Conservation (phyloP, 2,329 filamentous ascomycete species). For the Xylariaceae sp. region DNA sequence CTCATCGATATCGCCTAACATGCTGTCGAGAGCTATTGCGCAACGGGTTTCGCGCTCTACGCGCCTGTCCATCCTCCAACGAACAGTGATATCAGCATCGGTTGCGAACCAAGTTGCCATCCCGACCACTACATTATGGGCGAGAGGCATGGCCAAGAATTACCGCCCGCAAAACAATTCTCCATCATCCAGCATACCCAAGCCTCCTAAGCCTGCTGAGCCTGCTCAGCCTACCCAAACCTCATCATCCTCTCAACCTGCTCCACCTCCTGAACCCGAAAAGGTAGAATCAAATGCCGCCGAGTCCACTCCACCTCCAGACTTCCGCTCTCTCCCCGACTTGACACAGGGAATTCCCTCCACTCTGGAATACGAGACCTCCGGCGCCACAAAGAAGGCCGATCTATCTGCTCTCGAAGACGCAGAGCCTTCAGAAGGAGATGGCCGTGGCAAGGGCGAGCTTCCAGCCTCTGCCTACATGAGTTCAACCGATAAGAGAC, state of each 20-base stretch:
- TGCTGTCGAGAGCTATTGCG: conserved; percentile 38
- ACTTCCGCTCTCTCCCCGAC: conserved; percentile 68
- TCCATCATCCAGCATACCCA: not conserved
- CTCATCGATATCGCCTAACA: conserved; percentile 20
- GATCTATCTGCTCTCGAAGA: conserved; percentile 36
- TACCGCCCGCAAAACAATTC: conserved; percentile 25
- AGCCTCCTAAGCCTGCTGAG: conserved; percentile 2
- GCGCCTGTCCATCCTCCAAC: conserved; percentile 30
- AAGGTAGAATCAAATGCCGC: conserved; percentile 9
- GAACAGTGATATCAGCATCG: conserved; percentile 22
- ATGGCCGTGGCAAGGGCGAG: conserved; percentile 56
- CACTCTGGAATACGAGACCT: conserved; percentile 75
- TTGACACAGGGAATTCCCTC: conserved; percentile 93
- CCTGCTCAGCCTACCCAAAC: no score
- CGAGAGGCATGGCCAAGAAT: conserved; percentile 41
- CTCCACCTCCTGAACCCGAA: conserved; percentile 9
- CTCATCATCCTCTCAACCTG: not conserved
- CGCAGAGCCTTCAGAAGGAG: conserved; percentile 36
- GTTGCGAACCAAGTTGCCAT: conserved; percentile 30
- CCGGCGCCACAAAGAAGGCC: conserved; percentile 38
- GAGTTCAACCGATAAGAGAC: conserved; percentile 82
- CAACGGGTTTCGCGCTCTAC: conserved; percentile 37
- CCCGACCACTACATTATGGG: conserved; percentile 37
- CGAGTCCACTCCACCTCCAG: conserved; percentile 40
- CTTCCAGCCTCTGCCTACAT: conserved; percentile 78